Evolutionary conservation across 176 grass and related monocot species (phyloP), one percentile per base, ranked within the genome.

Genomic region (maize (Zea mays)): DNA sequence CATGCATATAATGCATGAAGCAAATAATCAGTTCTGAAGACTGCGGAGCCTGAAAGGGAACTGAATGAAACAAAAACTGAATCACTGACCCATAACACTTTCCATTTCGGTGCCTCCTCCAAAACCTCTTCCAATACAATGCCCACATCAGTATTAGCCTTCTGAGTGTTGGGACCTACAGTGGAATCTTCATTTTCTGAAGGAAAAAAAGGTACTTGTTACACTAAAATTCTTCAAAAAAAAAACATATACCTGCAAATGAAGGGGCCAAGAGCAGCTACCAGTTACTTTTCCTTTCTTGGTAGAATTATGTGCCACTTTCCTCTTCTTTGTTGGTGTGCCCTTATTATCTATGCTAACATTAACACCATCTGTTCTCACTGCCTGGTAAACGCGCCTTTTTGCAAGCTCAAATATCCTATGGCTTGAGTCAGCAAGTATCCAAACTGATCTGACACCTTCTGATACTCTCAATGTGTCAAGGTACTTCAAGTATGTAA

Each of bases 91-190:
- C 55, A 71, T 67, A 97, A 97, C 77, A 94, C 76, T 87, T 94
- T 94, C 91, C 95, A 97, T 85, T 97, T 94, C 21, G 95, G 95
- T 65, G 91, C 82, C 90, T 92, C 95, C 85, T 97, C 95, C 65
- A 97, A 83, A 74, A 97, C 85, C 90, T 97, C 95, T 79, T 90
- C 89, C 73, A 97, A 73, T 20, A 89, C 40, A 38, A 93, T 65
- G 46, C 77, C 84, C n/a, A 6, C 61, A 50, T 79, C 73, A 67
- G 78, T 59, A 75, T 75, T 64, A 73, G 61, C 37, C 56, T 85
- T 93, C 65, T 36, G 15, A 49, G 4, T 37, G 37, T 62, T 57
- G 8, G 88, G 84, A 58, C 36, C 79, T 48, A 77, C 21, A 39
- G 60, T 74, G 54, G 80, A 65, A 86, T 75, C 82, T 63, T 87